Conservation (phyloP, 495 filamentous ascomycete genomes). For the Cryomyces minteri region DNA sequence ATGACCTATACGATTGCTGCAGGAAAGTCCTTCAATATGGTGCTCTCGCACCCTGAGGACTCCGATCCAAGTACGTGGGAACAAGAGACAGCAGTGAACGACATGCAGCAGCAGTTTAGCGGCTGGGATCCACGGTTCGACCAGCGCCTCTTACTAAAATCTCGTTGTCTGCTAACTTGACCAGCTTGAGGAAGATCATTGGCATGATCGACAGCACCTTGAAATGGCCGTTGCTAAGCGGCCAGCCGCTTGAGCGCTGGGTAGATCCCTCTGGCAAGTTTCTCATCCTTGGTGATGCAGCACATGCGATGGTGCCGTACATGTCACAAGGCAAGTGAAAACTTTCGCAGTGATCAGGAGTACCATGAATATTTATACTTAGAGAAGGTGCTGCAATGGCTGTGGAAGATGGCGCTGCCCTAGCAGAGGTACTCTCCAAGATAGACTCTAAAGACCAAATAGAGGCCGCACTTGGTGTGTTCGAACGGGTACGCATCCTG, state of each 20-base stretch:
- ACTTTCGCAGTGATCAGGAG: neutral
- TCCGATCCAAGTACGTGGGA: conserved; percentile 8
- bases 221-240: conserved; percentile 25
- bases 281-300: conserved; percentile 28
- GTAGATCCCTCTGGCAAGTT: conserved; percentile 11
- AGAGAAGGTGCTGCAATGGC: conserved; percentile 26
- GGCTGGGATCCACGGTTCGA: conserved; percentile 24
- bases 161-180: neutral
- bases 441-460: conserved; percentile 1
- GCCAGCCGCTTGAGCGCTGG: conserved; percentile 18
- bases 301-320: conserved; percentile 32
- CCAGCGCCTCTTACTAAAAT: neutral
- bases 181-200: conserved; percentile 21
- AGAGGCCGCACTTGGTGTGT: conserved; percentile 5
- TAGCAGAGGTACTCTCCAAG: conserved; percentile 11
- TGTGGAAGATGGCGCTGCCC: conserved; percentile 19
- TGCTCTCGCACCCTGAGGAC: conserved; percentile 10
- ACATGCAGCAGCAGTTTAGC: conserved; percentile 18
- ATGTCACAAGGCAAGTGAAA: conserved; percentile 23
- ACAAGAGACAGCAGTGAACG: conserved; percentile 7
- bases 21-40: conserved; percentile 12
- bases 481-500: conserved; percentile 9
- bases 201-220: conserved; percentile 19
- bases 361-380: neutral
- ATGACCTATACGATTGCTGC: conserved; percentile 10